Base-by-base conservation (phyloP, 495 filamentous ascomycete species). In the Astrothelium subdiscretum region DNA sequence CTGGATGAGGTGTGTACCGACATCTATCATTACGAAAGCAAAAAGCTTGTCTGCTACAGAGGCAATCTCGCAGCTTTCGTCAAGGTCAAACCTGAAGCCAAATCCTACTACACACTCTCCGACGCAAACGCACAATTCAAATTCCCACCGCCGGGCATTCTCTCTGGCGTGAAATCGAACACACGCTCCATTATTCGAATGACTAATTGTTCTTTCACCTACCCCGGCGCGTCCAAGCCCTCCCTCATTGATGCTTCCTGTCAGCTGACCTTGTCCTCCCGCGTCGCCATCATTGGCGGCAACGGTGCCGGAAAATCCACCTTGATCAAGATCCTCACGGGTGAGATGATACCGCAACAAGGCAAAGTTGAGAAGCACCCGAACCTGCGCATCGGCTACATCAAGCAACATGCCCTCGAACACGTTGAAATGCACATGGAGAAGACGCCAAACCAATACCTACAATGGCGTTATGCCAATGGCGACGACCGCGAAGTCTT, bases 401-500 rank as follows among this genome's bases (percentile, higher is more conserved):
- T 97, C 81, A 96, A 97, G 79, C 95, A 99, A 77, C 95, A 97
- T 72, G 95, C 95, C 22, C 83, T 99, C 12, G 94, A 99, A 79
- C 94, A 97, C 83, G 92, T 99, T 12, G 92, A 97, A 77, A 95
- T 96, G 92, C 94, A 99, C 71, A 81, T 99, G 66, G 94, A 99
- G 73, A 97, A 97, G 83, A 99, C 94, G 3, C 94, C 94, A 10
- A 96, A 92, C 71, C 94, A 99, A 74, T 99, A 99, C 70, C 81
- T 99, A 32, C 92, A 97, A 78, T 99, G 94, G 94, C 90, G 94
- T 64, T 99, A 97, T 70, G 89, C 89, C 59, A 89, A 96, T 71
- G 94, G 94, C 67, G 92, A 96, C 66, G 94, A 99, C 71, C 88
- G 94, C 57, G 94, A 99, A 71, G 95, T 99, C 40, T 81, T 92